Evolutionary conservation across 1,284 basidiomycete species (phyloP).

Genomic region (Cystobasidium pallidum): DNA sequence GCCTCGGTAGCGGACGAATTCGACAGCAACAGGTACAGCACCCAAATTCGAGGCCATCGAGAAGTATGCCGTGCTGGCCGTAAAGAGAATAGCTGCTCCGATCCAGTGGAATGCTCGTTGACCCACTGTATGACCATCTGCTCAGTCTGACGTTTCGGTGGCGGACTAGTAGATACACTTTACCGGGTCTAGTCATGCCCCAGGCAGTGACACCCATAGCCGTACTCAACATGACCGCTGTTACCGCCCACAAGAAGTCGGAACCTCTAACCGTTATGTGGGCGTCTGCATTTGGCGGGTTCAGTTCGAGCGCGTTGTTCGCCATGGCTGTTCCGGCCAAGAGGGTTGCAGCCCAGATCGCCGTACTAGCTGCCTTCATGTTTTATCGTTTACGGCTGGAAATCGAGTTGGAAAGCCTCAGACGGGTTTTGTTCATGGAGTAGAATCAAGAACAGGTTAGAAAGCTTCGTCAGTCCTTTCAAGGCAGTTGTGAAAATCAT

Average conservation of each 20-base stretch:
- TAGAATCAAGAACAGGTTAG: too few relatives aligned
- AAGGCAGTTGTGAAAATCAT: too few relatives aligned
- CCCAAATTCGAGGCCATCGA: slow-evolving; percentile 68
- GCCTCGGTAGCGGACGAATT: slow-evolving; percentile 58
- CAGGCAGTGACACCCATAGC: slow-evolving; percentile 56
- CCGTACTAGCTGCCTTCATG: slow-evolving; percentile 20
- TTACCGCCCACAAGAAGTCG: slow-evolving; percentile 61
- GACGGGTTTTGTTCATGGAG: too few relatives aligned
- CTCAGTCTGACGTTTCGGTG: not conserved
- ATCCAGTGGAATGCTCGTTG: slow-evolving; percentile 45
- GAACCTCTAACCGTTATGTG: slow-evolving; percentile 20
- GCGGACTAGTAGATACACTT: slow-evolving; percentile 47
- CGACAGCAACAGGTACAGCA: slow-evolving; percentile 61
- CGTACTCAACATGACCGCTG: slow-evolving; percentile 54
- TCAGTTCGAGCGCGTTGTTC: slow-evolving; percentile 21
- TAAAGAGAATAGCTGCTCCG: slow-evolving; percentile 51
- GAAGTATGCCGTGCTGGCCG: slow-evolving; percentile 60
- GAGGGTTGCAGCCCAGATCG: not conserved
- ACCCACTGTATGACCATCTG: slow-evolving; percentile 53
- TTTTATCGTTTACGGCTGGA: not conserved
- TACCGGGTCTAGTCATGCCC: slow-evolving; percentile 58
- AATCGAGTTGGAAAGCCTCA: too few relatives aligned
- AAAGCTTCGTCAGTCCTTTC: too few relatives aligned
- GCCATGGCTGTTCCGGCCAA: slow-evolving; percentile 13
- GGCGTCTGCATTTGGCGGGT: slow-evolving; percentile 32